phyloP scores from a whole-genome alignment of 1,139 yeast genomes.

The Zhuliangozyma parablackwelliae region DNA sequence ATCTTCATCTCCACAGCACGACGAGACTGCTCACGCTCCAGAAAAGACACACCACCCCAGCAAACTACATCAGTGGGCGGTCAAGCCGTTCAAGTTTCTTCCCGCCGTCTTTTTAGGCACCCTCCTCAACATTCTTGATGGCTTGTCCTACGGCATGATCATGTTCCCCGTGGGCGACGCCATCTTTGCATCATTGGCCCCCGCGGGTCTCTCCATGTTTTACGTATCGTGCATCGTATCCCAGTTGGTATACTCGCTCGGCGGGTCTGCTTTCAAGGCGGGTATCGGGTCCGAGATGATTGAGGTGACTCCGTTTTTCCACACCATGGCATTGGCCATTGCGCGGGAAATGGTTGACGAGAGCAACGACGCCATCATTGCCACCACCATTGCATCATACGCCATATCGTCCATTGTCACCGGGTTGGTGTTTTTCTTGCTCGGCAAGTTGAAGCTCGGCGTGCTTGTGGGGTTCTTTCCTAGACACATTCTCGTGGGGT shows the following conservation, averaged over 20 bases:
- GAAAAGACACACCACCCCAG: constrained; percentile 8
- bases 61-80: constrained; percentile 15
- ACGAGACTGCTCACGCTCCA: background rate
- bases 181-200: constrained; percentile 71
- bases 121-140: constrained; percentile 82
- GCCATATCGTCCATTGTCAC: constrained; percentile 82
- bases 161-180: constrained; percentile 87
- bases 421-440: constrained; percentile 68
- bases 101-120: constrained; percentile 86
- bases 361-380: constrained; percentile 57
- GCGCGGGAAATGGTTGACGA: constrained; percentile 50
- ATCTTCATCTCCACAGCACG: background rate
- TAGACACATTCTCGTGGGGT: constrained; percentile 90
- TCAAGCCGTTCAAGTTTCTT: constrained; percentile 44
- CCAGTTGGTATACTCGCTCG: constrained; percentile 81
- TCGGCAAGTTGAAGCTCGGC: constrained; percentile 81
- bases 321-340: constrained; percentile 82
- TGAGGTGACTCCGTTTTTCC: constrained; percentile 96
- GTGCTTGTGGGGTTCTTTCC: constrained; percentile 92
- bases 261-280: constrained; percentile 83
- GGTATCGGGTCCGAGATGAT: constrained; percentile 98
- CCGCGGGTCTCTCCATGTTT: constrained; percentile 90
- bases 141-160: constrained; percentile 94
- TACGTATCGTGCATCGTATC: constrained; percentile 85
- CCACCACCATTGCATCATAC: constrained; percentile 85